Conservation (phyloP, 2,329 filamentous ascomycete species). For the Xylaria sp. region DNA sequence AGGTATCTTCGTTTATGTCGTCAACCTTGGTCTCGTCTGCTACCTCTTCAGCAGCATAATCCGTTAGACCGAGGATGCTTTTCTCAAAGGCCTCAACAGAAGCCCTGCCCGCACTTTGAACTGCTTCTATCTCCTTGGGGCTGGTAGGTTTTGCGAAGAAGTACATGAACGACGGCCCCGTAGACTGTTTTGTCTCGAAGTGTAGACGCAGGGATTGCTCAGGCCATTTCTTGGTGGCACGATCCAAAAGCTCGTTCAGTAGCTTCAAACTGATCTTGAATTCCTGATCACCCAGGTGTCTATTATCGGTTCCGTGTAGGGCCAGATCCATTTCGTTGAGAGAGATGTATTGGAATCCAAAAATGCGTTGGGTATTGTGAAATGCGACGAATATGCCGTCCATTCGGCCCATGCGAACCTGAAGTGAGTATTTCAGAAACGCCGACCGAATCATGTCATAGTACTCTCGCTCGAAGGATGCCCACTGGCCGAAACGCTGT, state of each 20-base stretch:
- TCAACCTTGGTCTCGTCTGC: conserved; percentile 41
- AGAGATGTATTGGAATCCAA: conserved; percentile 95
- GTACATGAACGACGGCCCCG: conserved; percentile 76
- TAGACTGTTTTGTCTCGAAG: conserved; percentile 77
- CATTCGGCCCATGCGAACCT: conserved; percentile 97
- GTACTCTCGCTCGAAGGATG: conserved; percentile 95
- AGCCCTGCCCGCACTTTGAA: conserved; percentile 75
- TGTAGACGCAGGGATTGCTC: conserved; percentile 80
- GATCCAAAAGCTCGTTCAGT: conserved; percentile 82
- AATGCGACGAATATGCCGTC: conserved; percentile 98
- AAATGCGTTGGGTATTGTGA: conserved; percentile 94
- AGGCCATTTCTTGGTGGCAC: conserved; percentile 79
- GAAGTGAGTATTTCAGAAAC: conserved; percentile 95
- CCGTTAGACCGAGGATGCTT: conserved; percentile 64
- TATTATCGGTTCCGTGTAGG: conserved; percentile 80
- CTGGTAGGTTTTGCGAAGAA: conserved; percentile 89
- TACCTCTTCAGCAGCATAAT: conserved; percentile 44
- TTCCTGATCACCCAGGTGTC: conserved; percentile 78
- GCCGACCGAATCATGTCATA: conserved; percentile 96
- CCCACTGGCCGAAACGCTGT: conserved; percentile 77
- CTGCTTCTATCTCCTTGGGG: conserved; percentile 74
- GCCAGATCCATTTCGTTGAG: conserved; percentile 88
- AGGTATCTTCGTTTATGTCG: conserved; percentile 13
- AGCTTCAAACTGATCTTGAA: conserved; percentile 84
- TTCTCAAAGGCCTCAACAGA: conserved; percentile 76